Base-by-base conservation (phyloP, 495 filamentous ascomycete genomes). In the Parmelia sp. region DNA sequence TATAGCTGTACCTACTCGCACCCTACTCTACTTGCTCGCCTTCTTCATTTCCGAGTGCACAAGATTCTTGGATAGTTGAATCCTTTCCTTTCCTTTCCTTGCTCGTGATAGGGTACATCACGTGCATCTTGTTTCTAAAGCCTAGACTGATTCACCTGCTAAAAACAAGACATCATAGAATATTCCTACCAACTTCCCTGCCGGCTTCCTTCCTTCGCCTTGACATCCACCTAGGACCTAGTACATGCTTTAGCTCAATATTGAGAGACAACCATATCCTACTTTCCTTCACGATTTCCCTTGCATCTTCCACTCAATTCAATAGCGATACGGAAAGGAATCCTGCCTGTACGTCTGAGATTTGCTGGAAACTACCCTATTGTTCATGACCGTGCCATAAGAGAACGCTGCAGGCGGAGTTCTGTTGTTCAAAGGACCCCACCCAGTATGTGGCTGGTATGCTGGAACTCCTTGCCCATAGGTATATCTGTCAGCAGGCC, bases 231-330 rank as follows among this genome's bases (percentile, higher is more conserved):
- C 29, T 9, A 31, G 29, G 51, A 33, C 3, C 51, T 33, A 55
- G 51, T 55, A 55, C 51, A 55, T 55, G 29, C 51, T 55, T 33
- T 17, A 21, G 27, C 51, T 55, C 51, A 33, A 9, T 55, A 23
- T 55, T 29, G 29, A 55, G 29, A n/a, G 51, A 15, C 17, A 33
- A 55, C 25, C 35, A 59, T 25, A 27, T 59, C 57, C 21, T 33
- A 33, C 17, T n/a, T 29, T n/a, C 29, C 17, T n/a, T 10, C 29
- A 33, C 51, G 33, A 33, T 12, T 0, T 10, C 21, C 17, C 29
- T 33, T 25, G 27, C 29, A 31, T 55, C 51, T 2, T 55, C 0
- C 29, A 19, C 51, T 55, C 51, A 55, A 33, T 12, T 55, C 51
- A 55, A 55, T 55, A 33, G 0, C n/a, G 19, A 40, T 14, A 25